phyloP scores from a whole-genome alignment of 495 filamentous ascomycete species.

The Neurospora terricola region DNA sequence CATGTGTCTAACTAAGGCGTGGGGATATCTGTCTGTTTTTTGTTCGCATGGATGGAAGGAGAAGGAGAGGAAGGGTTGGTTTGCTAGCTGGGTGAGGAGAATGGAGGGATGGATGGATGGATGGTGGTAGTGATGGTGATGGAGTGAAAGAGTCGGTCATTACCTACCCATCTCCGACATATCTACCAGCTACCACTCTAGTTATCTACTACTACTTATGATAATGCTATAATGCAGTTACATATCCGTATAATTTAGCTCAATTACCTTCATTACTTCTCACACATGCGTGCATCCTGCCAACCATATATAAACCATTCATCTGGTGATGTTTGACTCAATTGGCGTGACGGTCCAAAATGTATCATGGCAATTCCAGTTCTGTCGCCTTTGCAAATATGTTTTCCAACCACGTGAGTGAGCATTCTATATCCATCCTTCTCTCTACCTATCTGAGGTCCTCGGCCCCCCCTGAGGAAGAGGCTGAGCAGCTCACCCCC shows the following conservation, averaged over 20 bases:
- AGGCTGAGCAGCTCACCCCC: background rate
- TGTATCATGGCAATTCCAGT: too few relatives aligned
- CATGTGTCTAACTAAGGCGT: background rate
- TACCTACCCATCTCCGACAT: background rate
- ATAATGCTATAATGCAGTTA: background rate
- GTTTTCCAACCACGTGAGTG: background rate
- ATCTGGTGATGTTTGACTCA: background rate
- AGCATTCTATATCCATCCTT: background rate
- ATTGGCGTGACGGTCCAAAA: too few relatives aligned
- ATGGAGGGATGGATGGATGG: background rate
- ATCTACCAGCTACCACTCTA: background rate
- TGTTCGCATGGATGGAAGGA: background rate
- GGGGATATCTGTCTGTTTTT: background rate
- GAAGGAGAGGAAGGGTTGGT: background rate
- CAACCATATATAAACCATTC: background rate
- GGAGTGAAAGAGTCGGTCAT: background rate
- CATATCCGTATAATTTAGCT: background rate
- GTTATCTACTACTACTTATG: background rate
- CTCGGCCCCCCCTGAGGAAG: background rate
- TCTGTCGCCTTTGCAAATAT: too few relatives aligned
- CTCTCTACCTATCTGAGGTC: background rate
- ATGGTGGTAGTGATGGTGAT: background rate
- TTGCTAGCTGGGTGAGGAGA: background rate
- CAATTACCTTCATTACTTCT: background rate
- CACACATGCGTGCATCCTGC: background rate